Base-by-base conservation (phyloP, 116 monocot genomes). In the Trichopus zeylanicus region DNA sequence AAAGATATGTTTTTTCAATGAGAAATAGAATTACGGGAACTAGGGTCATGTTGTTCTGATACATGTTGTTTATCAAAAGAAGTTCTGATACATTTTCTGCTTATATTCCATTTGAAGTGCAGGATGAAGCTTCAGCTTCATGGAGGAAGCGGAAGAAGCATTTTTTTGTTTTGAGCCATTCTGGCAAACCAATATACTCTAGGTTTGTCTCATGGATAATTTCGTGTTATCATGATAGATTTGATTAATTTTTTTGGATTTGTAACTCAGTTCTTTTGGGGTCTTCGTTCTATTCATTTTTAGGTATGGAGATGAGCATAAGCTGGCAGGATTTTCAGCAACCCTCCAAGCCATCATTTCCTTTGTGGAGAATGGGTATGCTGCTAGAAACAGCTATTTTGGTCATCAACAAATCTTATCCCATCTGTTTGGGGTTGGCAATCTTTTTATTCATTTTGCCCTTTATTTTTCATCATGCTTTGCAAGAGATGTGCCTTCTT, bases 271-370 rank as follows among this genome's bases (percentile, higher is more conserved):
- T n/a, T n/a, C n/a, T n/a, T n/a, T n/a, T n/a, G n/a, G n/a, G n/a
- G n/a, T n/a, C n/a, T 61, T 67, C 46, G 22, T 61, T 67, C 46
- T 25, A 29, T 60, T 46, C 30, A 46, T 42, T 56, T 75, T 53
- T 47, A 97, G 97, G 81, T 97, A 97, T 65, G 97, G 97, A 37
- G 97, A 90, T 82, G 97, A 97, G 63, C 84, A 97, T 67, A 97
- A 97, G 54, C 70, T 97, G 46, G 97, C 97, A 15, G 97, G 97
- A 62, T 97, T 97, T 62, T 87, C 97, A 31, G 97, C 97, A 64
- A 97, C 97, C 18, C 74, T 97, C 61, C 97, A 97, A 67, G 97
- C 97, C 52, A 97, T 97, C 55, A 97, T 97, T 68, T 97, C 97
- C 25, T 97, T 91, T 71, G 97, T 97, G 66, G 90, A 97, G 70